Percentiles rank a stretch among this genome's conserved stretches.
Conservation (phyloP, 2,329 filamentous ascomycete species). For the Apiospora phragmitis region DNA sequence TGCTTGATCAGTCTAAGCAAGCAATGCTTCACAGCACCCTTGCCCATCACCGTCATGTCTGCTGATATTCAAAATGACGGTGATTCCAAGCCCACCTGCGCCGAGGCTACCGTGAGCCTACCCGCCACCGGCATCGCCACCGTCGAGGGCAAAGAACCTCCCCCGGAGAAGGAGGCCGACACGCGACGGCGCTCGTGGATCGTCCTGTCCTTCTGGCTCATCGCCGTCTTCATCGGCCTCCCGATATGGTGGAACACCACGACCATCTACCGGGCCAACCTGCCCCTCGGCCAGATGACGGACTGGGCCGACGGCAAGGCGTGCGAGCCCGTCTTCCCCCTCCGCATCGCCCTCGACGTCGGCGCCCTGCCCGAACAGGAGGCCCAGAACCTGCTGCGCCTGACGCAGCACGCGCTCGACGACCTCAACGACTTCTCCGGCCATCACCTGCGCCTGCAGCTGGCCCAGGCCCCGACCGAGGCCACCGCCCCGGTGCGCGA, state of each 20-base stretch:
- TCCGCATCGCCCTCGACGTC: conserved; percentile 77
- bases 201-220: conserved; percentile 86
- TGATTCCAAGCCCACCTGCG: not conserved
- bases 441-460: conserved; percentile 75
- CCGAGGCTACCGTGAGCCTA: conserved; percentile 1
- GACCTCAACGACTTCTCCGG: conserved; percentile 83
- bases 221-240: conserved; percentile 79
- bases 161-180: conserved; percentile 73
- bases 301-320: conserved; percentile 89
- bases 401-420: conserved; percentile 85
- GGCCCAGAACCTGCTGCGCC: conserved; percentile 70
- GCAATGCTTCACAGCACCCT: conserved; percentile 7
- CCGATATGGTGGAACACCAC: conserved; percentile 98
- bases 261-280: conserved; percentile 80
- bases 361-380: conserved; percentile 65
- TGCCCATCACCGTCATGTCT: conserved; percentile 8
- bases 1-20: not conserved
- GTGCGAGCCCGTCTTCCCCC: conserved; percentile 84
- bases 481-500: conserved; percentile 24
- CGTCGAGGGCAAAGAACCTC: conserved; percentile 52
- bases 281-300: conserved; percentile 85
- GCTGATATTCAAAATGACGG: not conserved
- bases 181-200: conserved; percentile 71
- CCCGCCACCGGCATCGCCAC: not conserved
- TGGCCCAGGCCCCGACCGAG: conserved; percentile 43